Percentiles rank a stretch among this genome's conserved stretches.
These are phyloP conservation scores for Colletotrichum tamarilloi DNA, from an alignment of 2,329 filamentous ascomycete species.

Conservation along the genomic window DNA sequence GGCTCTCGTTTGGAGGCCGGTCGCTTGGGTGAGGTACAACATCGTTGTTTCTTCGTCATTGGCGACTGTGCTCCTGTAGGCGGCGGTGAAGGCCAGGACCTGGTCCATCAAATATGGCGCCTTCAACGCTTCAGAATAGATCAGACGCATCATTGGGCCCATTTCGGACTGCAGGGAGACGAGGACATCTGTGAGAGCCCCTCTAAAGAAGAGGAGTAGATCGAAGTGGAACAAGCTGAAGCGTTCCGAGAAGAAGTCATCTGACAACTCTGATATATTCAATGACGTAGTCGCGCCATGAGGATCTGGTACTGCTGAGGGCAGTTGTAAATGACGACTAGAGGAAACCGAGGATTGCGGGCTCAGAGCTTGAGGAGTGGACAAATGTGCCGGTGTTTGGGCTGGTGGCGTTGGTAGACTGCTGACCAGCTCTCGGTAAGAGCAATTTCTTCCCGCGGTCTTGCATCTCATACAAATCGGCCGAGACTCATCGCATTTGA, in stretches of 20 bases:
- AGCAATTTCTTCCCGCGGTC: constrained; percentile 49
- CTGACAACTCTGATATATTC: background rate
- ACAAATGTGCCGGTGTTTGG: background rate
- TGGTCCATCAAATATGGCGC: constrained; percentile 60
- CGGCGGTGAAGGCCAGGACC: constrained; percentile 56
- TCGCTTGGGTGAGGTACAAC: constrained; percentile 50
- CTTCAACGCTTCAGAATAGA: constrained; percentile 16
- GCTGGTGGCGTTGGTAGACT: background rate
- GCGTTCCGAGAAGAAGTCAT: background rate
- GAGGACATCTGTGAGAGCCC: background rate
- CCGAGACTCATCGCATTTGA: constrained; percentile 55
- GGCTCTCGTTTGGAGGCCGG: constrained; percentile 57
- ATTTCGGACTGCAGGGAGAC: background rate
- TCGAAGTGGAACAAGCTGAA: constrained; percentile 13
- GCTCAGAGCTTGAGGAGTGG: constrained; percentile 48
- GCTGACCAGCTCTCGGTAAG: constrained; percentile 37
- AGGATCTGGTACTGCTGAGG: background rate
- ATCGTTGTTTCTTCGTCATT: constrained; percentile 33
- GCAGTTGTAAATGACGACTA: background rate
- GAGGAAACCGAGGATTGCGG: constrained; percentile 38
- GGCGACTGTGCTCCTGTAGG: constrained; percentile 50
- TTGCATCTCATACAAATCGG: constrained; percentile 53
- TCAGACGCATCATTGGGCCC: background rate
- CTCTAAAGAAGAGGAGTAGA: constrained; percentile 4
- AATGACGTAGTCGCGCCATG: background rate